These are phyloP conservation scores for Colletotrichum spinosum DNA, from an alignment of 2,329 filamentous ascomycete genomes.

Conservation along the genomic window DNA sequence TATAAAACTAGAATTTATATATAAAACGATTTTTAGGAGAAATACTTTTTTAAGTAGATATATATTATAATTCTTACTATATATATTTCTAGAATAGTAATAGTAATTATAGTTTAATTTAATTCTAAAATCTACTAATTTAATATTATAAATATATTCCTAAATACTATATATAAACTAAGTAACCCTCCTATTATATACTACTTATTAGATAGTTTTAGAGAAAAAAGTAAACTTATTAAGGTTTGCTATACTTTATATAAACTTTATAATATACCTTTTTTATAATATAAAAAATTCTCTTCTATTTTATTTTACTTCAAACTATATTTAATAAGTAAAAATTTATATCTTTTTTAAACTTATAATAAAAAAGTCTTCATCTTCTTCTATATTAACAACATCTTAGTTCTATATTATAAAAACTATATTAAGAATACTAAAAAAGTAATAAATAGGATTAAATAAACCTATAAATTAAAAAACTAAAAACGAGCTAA, in stretches of 20 bases:
- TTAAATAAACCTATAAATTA: not conserved
- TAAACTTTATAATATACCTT: too few relatives aligned
- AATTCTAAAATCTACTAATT: too few relatives aligned
- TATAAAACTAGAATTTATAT: too few relatives aligned
- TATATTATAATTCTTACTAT: not conserved
- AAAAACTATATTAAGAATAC: not conserved
- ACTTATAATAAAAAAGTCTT: not conserved
- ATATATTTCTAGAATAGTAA: not conserved
- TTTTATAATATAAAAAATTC: too few relatives aligned
- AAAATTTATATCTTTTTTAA: not conserved
- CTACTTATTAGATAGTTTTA: too few relatives aligned
- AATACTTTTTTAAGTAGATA: fast-evolving
- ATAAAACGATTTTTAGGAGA: not conserved
- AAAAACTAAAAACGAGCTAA: not conserved
- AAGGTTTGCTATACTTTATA: too few relatives aligned
- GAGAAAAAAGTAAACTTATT: too few relatives aligned
- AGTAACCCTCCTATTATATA: too few relatives aligned
- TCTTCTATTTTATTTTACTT: not conserved
- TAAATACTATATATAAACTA: too few relatives aligned
- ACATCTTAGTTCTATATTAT: not conserved
- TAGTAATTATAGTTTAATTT: not conserved
- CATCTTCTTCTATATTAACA: not conserved
- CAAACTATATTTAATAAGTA: not conserved
- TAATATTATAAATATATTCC: too few relatives aligned
- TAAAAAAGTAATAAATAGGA: not conserved